A percentile compares a stretch with the other conserved stretches of the same genome.
These are phyloP conservation scores for Phytophthora pinifolia DNA, from an alignment of 352 stramenopile species.

Conservation along the genomic window DNA sequence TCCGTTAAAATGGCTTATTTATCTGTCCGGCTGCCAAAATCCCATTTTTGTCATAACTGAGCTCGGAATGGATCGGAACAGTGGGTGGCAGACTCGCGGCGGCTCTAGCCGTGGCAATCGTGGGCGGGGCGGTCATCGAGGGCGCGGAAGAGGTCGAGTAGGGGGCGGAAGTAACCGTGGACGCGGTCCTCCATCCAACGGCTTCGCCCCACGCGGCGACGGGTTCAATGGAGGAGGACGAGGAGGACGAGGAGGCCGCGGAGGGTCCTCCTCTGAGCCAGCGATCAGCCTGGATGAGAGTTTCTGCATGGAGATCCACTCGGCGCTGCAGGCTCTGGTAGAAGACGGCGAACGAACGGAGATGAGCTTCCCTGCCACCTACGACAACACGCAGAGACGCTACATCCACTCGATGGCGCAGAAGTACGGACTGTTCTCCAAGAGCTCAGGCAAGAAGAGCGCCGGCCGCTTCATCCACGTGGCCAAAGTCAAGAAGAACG, in stretches of 20 bases:
- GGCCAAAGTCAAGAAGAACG: constrained; percentile 83
- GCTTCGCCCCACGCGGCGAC: constrained; percentile 7
- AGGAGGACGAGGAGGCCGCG: background rate
- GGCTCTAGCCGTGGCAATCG: constrained; percentile 5
- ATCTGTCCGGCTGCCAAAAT: no score
- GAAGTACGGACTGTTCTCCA: constrained; percentile 83
- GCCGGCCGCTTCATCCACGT: constrained; percentile 74
- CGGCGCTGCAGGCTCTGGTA: constrained; percentile 59
- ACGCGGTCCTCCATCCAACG: constrained; percentile 12
- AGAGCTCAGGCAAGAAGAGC: constrained; percentile 71
- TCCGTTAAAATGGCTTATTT: no score
- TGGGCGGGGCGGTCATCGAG: constrained; percentile 10
- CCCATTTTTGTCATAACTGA: no score
- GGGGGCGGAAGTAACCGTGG: constrained; percentile 8
- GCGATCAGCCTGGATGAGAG: constrained; percentile 63
- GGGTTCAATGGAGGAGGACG: constrained; percentile 7
- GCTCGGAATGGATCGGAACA: constrained; percentile 12
- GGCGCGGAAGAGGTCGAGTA: constrained; percentile 17
- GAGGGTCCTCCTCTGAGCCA: constrained; percentile 9
- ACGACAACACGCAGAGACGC: constrained; percentile 76
- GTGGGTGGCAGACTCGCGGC: constrained; percentile 5
- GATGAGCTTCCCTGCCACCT: constrained; percentile 64
- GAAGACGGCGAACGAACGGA: constrained; percentile 57
- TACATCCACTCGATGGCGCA: constrained; percentile 83
- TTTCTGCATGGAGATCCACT: constrained; percentile 72